These are phyloP conservation scores for Coemansia sp. DNA, from an alignment of 192 early-diverging fungal genomes.

Conservation along the genomic window DNA sequence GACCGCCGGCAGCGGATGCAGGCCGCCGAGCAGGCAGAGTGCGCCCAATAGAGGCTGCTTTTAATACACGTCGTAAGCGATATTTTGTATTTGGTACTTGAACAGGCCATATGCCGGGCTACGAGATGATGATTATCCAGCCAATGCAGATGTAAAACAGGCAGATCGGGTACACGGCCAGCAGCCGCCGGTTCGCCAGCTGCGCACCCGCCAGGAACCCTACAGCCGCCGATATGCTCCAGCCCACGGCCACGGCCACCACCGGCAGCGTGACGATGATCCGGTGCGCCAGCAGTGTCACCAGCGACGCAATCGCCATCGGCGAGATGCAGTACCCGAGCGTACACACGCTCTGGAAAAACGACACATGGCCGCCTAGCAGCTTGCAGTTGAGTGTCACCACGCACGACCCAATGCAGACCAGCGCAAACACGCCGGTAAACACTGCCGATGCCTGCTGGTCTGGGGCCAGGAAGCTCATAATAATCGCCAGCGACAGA, in stretches of 20 bases:
- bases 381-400: conserved; percentile 96
- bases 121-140: conserved; percentile 87
- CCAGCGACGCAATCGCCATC: conserved; percentile 72
- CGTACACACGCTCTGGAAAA: conserved; percentile 95
- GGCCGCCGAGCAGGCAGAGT: neutral
- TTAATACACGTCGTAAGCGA: neutral
- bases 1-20: neutral
- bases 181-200: conserved; percentile 74
- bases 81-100: neutral
- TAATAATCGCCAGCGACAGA: conserved; percentile 76
- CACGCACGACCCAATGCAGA: conserved; percentile 90
- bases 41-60: too few relatives aligned
- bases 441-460: conserved; percentile 84
- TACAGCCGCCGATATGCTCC: conserved; percentile 87
- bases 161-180: conserved; percentile 92
- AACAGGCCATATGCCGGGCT: too few relatives aligned
- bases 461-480: conserved; percentile 71
- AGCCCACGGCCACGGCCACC: conserved; percentile 72
- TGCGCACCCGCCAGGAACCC: conserved; percentile 87
- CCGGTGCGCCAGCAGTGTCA: conserved; percentile 61
- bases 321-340: conserved; percentile 97
- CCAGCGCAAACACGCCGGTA: conserved; percentile 89
- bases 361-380: conserved; percentile 89
- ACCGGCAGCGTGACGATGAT: conserved; percentile 72
- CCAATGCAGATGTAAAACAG: conserved; percentile 93